Evolutionary conservation across 2,329 filamentous ascomycete genomes (phyloP), one percentile per base, ranked within the genome.

Genomic region (Fusarium sp.): DNA sequence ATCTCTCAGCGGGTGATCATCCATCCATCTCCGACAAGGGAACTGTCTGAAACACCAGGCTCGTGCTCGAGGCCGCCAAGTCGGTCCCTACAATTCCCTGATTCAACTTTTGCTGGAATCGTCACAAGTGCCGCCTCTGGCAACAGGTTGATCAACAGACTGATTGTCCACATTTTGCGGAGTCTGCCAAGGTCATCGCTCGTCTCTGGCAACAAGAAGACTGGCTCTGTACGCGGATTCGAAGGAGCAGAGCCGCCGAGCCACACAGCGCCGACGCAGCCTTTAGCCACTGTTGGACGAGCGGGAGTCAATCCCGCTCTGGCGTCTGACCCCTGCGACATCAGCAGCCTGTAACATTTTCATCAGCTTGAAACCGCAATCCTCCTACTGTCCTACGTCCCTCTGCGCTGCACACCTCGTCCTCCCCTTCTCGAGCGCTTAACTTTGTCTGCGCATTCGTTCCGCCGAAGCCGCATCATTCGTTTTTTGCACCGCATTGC

Each of bases 301-400:
- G 41, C 39, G 37, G 15, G 34, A 39, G 46, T 41, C 53, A 50
- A 34, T 54, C n/a, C 64, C 52, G 51, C 62, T 28, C 36, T 50
- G 52, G 60, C 55, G 57, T 55, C 60, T 48, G 51, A 70, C 30
- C 69, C 70, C 65, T 63, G 68, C 53, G 37, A 44, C 60, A 62
- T 54, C 68, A 53, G 28, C 37, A 48, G 60, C 28, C 70, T 73
- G 68, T 65, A 41, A 69, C 64, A 71, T 66, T 72, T 73, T 66
- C 66, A 71, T 73, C 71, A 74, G 72, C 73, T 75, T 73, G 65
- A 73, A 69, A 68, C 66, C 43, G 43, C 65, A 36, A 51, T 58
- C 31, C 48, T 44, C 52, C 57, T 9, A 9, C 12, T 61, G 51
- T 71, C 58, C 56, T 60, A 52, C 68, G 41, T 41, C 46, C 51